Base-by-base conservation (phyloP, 192 early-diverging fungal genomes). In the Phlyctochytrium bullatum region DNA sequence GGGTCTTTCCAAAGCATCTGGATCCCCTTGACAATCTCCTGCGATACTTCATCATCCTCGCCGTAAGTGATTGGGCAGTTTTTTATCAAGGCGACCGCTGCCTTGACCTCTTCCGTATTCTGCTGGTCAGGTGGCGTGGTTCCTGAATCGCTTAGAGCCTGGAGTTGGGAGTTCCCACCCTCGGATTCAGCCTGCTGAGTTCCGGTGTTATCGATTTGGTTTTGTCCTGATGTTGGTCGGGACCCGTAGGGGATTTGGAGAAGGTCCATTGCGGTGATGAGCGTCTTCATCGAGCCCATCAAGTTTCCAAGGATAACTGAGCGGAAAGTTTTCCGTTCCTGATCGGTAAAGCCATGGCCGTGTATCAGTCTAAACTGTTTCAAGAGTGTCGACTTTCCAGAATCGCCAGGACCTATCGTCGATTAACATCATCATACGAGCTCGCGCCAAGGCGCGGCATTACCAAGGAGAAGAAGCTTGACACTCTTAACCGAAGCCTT, bases 341-440 rank as follows among this genome's bases (percentile, higher is more conserved):
- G 61, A 28, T 74, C 78, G 0, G 66, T 33, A 54, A 65, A 80
- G 0, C 69, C 77, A 0, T 62, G 51, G 29, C 78, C 78, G 32
- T 80, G 70, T 23, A 78, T 77, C 20, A 80, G 65, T 52, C 64
- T 65, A 56, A 80, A 75, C 58, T 80, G 78, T 56, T 80, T 80
- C 25, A 80, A 62, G 58, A 80, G 47, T 3, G 78, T 80, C 2
- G 78, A 80, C 67, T 80, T 80, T 14, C 78, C 78, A 29, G 78
- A 78, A 61, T 80, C 78, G 36, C 78, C 78, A 17, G 78, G 54
- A 4, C 78, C 78, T 67, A 31, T 23, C n/a, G n/a, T n/a, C n/a
- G n/a, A n/a, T 52, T 52, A n/a, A 25, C 29, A 25, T 58, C 25
- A 28, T 58, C 29, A 25, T 3, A 36, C 17, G 36, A 28, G 3